Evolutionary conservation across 176 grass and related monocot genomes (phyloP).

Genomic region (Bromus sterilis): DNA sequence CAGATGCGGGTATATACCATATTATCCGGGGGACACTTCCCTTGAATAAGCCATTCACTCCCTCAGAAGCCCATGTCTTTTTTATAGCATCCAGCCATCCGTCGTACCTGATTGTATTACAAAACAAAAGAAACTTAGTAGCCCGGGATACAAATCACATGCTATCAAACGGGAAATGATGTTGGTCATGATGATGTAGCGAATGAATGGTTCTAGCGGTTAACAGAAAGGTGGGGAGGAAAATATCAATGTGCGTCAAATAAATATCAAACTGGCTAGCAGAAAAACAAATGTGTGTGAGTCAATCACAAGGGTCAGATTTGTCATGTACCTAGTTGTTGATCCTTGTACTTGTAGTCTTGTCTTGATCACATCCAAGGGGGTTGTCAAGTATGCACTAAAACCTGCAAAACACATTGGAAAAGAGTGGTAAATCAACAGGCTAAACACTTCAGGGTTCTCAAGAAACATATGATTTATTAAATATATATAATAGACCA

Average conservation of each 20-base stretch:
- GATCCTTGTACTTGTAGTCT: constrained; percentile 93
- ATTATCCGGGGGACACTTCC: constrained; percentile 73
- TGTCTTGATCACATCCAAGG: constrained; percentile 90
- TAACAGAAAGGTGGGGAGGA: not conserved
- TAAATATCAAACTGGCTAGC: not conserved
- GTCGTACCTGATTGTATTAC: constrained; percentile 54
- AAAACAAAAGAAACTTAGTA: not conserved
- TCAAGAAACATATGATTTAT: not conserved
- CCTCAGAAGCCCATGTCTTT: constrained; percentile 64
- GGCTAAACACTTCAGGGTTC: not conserved
- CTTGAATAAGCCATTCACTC: constrained; percentile 74
- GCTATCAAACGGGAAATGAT: not conserved
- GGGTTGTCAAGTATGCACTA: constrained; percentile 85
- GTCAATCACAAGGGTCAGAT: not conserved
- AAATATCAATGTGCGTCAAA: not conserved
- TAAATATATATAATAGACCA: not conserved
- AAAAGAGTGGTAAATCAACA: constrained; percentile 11
- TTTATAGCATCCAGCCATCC: constrained; percentile 79
- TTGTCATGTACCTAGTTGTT: constrained; percentile 43
- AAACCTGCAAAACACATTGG: constrained; percentile 54
- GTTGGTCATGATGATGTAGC: not conserved
- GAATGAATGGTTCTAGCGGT: not conserved
- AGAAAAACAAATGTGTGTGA: not conserved
- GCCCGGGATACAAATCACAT: not conserved
- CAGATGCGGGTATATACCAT: constrained; percentile 92